Percentiles rank a stretch among this genome's conserved stretches.
phyloP scores from a whole-genome alignment of 2,329 filamentous ascomycete genomes.

The Trichophyton mentagrophytes region DNA sequence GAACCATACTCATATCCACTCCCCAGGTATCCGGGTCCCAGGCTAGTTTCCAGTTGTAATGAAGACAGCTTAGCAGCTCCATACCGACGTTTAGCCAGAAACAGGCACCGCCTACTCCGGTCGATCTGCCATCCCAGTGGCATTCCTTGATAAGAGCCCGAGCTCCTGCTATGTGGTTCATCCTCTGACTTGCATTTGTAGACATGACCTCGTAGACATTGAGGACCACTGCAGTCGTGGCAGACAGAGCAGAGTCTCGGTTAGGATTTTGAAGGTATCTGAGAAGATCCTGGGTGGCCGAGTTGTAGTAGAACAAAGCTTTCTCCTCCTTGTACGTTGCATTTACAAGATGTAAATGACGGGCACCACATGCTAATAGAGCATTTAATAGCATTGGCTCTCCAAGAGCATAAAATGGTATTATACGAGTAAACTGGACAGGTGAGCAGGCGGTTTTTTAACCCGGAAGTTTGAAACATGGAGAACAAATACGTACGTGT shows the following conservation, averaged over 20 bases:
- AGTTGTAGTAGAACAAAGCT: slow-evolving; percentile 72
- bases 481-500: slow-evolving; percentile 41
- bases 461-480: background rate
- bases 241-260: slow-evolving; percentile 70
- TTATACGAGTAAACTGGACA: slow-evolving; percentile 56
- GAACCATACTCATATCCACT: slow-evolving; percentile 60
- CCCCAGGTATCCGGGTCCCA: slow-evolving; percentile 91
- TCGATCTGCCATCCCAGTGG: slow-evolving; percentile 68
- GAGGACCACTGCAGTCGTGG: slow-evolving; percentile 73
- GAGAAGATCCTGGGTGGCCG: slow-evolving; percentile 65
- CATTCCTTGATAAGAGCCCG: slow-evolving; percentile 80
- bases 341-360: slow-evolving; percentile 62
- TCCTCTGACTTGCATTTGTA: slow-evolving; percentile 62
- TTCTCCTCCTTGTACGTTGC: slow-evolving; percentile 61
- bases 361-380: slow-evolving; percentile 74
- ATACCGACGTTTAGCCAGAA: slow-evolving; percentile 91
- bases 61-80: slow-evolving; percentile 77
- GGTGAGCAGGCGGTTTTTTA: slow-evolving; percentile 3
- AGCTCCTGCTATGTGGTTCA: slow-evolving; percentile 79
- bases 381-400: slow-evolving; percentile 85
- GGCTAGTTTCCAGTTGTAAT: slow-evolving; percentile 72
- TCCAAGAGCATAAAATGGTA: slow-evolving; percentile 71
- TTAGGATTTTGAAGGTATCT: slow-evolving; percentile 70
- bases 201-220: slow-evolving; percentile 93
- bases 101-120: slow-evolving; percentile 70